Conservation (phyloP, 495 filamentous ascomycete genomes). For the Astrothelium subdiscretum region DNA sequence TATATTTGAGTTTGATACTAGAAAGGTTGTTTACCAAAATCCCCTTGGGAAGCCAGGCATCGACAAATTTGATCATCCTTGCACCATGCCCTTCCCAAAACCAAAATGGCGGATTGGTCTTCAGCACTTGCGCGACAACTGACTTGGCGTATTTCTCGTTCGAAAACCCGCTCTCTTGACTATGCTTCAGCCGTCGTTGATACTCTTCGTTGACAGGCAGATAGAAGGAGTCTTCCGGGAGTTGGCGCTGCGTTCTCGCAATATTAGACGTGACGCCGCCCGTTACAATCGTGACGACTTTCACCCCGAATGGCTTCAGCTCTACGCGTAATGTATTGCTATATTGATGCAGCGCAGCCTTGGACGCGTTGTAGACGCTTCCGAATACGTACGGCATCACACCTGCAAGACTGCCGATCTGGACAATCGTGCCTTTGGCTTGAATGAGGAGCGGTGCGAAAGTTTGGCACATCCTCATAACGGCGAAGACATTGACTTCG, state of each 20-base stretch:
- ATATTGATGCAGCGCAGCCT: constrained; percentile 52
- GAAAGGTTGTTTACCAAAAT: constrained; percentile 13
- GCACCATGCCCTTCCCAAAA: constrained; percentile 42
- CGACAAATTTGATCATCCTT: constrained; percentile 39
- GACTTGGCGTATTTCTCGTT: constrained; percentile 42
- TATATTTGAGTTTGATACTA: background rate
- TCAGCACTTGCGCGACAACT: constrained; percentile 44
- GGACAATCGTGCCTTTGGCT: constrained; percentile 49
- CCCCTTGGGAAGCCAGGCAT: constrained; percentile 30
- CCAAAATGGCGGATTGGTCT: constrained; percentile 35
- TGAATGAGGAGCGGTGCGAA: constrained; percentile 49
- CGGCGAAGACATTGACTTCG: constrained; percentile 47
- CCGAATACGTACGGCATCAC: constrained; percentile 34
- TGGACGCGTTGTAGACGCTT: constrained; percentile 49
- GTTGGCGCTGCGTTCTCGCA: constrained; percentile 36
- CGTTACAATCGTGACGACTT: constrained; percentile 41
- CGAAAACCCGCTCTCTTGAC: constrained; percentile 44
- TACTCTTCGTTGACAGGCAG: constrained; percentile 41
- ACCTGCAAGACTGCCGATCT: constrained; percentile 47
- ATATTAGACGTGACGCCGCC: constrained; percentile 52
- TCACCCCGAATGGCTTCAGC: constrained; percentile 35
- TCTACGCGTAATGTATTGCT: constrained; percentile 50
- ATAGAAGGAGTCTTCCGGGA: constrained; percentile 42
- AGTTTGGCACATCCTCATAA: constrained; percentile 47
- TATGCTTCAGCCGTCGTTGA: constrained; percentile 40